Percentiles rank a stretch among this genome's conserved stretches.
These are phyloP conservation scores for Zizania palustris DNA, from an alignment of 202 grass and related monocot genomes.

Conservation along the genomic window DNA sequence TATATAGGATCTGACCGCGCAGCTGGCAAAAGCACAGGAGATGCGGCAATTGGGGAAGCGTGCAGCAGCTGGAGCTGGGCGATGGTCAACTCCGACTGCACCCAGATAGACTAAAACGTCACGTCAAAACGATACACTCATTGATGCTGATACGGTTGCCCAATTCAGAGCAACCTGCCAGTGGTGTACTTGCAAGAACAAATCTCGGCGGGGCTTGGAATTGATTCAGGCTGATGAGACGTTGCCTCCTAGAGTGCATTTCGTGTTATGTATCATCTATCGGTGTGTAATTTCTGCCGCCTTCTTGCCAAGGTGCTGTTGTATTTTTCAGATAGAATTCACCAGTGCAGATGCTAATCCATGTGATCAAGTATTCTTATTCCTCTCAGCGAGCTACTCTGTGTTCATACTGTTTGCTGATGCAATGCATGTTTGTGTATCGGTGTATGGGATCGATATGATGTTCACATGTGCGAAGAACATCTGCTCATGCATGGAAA, in stretches of 20 bases:
- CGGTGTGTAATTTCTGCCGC: conserved; percentile 1
- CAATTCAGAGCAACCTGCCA: conserved; percentile 9
- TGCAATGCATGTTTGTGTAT: neutral
- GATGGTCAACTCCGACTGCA: conserved; percentile 45
- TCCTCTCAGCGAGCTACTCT: too few relatives aligned
- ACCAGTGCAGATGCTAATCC: neutral
- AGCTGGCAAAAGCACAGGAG: conserved; percentile 51
- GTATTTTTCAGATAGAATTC: neutral
- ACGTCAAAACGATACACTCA: too few relatives aligned
- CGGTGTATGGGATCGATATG: too few relatives aligned
- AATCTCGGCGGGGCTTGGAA: neutral
- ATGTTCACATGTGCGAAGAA: too few relatives aligned
- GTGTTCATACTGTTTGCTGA: too few relatives aligned
- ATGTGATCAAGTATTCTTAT: neutral
- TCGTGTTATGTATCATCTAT: neutral
- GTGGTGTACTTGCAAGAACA: neutral
- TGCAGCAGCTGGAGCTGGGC: conserved; percentile 50
- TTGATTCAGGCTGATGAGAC: conserved; percentile 1
- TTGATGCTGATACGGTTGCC: neutral
- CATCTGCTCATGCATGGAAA: too few relatives aligned
- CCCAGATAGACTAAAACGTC: conserved; percentile 27
- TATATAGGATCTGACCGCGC: conserved; percentile 40
- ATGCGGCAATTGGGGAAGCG: conserved; percentile 50
- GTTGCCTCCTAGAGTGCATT: neutral
- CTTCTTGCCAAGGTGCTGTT: neutral